Base-by-base conservation (phyloP, 257 asterid species). In the Paraleonurus japonicus region DNA sequence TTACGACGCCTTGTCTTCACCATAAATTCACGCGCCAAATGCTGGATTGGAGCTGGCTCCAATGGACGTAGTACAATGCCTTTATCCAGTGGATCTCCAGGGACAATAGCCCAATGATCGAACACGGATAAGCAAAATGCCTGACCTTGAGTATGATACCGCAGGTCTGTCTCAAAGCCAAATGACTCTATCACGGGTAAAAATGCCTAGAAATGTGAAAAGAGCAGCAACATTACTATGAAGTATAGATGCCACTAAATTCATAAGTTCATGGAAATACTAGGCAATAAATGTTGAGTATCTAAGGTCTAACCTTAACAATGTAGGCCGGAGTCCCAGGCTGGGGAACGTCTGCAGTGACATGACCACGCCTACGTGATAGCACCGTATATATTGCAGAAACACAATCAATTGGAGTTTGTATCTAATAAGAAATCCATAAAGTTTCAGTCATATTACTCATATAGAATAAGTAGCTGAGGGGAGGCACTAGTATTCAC, bases 71-170 rank as follows among this genome's bases (percentile, higher is more conserved):
- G 83, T 35, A 93, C 97, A 43, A 90, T 93, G 75, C 94, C 85
- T 85, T 91, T 90, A 69, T 94, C 98, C 16, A 94, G 92, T 1
- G 98, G 98, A 71, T 94, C 98, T 7, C 98, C 98, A 33, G 98
- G 98, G 41, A 93, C 98, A 16, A 89, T 90, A 68, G 96, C 87
- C 98, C 98, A 94, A 70, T 94, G 97, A 78, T 94, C 98, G 71
- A 94, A 94, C 59, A 79, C 96, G 1, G 97, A 94, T 2, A 84
- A 68, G 65, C 96, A 89, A 68, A 90, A 94, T 16, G 98, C 98
- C 79, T 94, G 98, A 47, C 98, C 98, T 71, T 94, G 98, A 24
- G 98, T 90, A 67, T 94, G 98, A 76, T 94, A 94, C 78, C 98
- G 86, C 91, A 90, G 82, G 86, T 94, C 98, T 12, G 97, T 94